Base-by-base conservation (phyloP, 2,329 filamentous ascomycete genomes). In the Penicillium sp. region DNA sequence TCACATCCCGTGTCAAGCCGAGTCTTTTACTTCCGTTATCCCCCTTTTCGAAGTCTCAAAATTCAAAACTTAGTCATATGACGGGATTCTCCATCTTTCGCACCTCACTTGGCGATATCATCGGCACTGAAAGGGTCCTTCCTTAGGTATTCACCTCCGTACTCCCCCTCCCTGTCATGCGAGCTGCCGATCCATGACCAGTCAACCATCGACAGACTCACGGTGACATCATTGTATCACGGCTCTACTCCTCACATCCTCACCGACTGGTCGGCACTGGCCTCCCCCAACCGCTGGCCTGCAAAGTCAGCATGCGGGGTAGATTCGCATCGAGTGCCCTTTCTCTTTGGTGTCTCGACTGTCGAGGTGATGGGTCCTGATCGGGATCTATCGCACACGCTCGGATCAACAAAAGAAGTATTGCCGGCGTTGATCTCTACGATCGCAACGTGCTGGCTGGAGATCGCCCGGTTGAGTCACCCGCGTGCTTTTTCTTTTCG, bases 241-340 rank as follows among this genome's bases (percentile, higher is more conserved):
- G 20, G 51, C 22, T 20, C n/a, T 20, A 42, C 47, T 5, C 35
- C 39, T 25, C 25, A 38, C 41, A 31, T 41, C 31, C 50, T 62
- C 61, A 62, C 61, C 58, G 63, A 63, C 58, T 58, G 55, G 52
- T 48, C 38, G 39, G 42, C 31, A 58, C 31, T 60, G 41, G 57
- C 55, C n/a, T 58, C 20, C 43, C n/a, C 34, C 15, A 15, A 14
- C 43, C 43, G 56, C 45, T 60, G 43, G 57, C 3, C 53, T 20
- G 60, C 39, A 37, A 31, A 50, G 54, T 39, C 37, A 31, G 5
- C 37, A 37, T 60, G 51, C 48, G 54, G 59, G 61, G 61, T 58
- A 22, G 38, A 14, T 20, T 1, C 17, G n/a, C 14, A 17, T 22
- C 22, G 43, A 41, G 42, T 0, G 54, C 20, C 20, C 39, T 3